Conservation (phyloP, 1,284 basidiomycete genomes). For the Rhodotorula sp. region DNA sequence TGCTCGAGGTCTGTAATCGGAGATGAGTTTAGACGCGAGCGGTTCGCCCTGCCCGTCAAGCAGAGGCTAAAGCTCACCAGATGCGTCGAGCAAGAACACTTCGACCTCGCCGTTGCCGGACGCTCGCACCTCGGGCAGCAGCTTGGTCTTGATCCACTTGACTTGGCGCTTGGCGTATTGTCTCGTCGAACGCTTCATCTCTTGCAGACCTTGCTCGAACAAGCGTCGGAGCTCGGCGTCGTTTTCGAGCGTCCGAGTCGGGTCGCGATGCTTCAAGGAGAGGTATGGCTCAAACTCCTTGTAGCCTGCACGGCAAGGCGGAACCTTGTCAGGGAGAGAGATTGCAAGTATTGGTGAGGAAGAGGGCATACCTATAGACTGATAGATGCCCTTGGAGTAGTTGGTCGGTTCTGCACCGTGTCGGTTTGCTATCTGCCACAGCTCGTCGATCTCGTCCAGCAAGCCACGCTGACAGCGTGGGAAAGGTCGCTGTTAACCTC, state of each 20-base stretch:
- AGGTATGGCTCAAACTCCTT: conserved; percentile 79
- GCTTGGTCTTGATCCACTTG: conserved; percentile 87
- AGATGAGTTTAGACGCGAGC: neutral
- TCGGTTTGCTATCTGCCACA: conserved; percentile 50
- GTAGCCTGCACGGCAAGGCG: conserved; percentile 62
- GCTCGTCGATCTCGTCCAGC: conserved; percentile 69
- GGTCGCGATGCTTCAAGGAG: conserved; percentile 41
- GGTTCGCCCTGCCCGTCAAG: neutral
- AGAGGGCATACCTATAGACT: conserved; percentile 73
- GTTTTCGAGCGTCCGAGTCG: conserved; percentile 47
- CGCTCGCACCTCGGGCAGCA: conserved; percentile 70
- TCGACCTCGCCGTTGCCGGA: conserved; percentile 46
- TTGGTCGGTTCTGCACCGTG: conserved; percentile 50
- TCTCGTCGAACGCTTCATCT: conserved; percentile 81
- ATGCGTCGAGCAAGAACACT: conserved; percentile 67
- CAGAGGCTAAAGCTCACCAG: conserved; percentile 55
- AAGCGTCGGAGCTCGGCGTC: conserved; percentile 29
- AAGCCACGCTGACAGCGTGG: conserved; percentile 65
- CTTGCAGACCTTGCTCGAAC: conserved; percentile 64
- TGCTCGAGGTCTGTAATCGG: conserved; percentile 56
- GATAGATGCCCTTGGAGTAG: conserved; percentile 82
- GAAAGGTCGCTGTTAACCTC: neutral
- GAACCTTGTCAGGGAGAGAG: too few relatives aligned
- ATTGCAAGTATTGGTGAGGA: too few relatives aligned
- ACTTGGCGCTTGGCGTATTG: conserved; percentile 91